Evolutionary conservation across 495 filamentous ascomycete genomes (phyloP), one percentile per base, ranked within the genome.

Genomic region (Talaromyces proteolyticus): DNA sequence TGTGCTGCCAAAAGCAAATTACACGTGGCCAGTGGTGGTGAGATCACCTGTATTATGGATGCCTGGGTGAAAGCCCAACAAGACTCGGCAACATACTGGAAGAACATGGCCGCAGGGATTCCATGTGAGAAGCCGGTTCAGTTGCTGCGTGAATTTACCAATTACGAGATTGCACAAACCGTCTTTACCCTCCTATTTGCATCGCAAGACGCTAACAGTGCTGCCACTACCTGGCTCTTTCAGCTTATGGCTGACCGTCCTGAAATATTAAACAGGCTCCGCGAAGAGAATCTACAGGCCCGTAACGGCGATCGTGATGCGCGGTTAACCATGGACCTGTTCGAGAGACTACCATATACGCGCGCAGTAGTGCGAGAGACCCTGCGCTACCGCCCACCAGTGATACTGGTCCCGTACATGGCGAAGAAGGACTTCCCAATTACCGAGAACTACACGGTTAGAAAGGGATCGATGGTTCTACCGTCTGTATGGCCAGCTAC

Each of bases 131-230:
- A 95, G 80, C 91, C 91, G 24, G 67, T 80, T 10, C 84, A 82
- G 63, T 65, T 95, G 17, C 78, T 97, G 41, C 86, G 91, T 58
- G 79, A 87, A 29, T 98, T 98, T 69, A 83, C 81, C 67, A 86
- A 98, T 59, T 89, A 82, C 53, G 93, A 98, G 67, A 96, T 98
- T 62, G 76, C 90, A 47, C 89, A 93, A 76, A 97, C 94, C 7
- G 58, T 98, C 54, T 95, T 97, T 74, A 96, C 93, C 49, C 96
- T 98, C 79, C 77, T 98, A 46, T 98, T 98, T 70, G 93, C 94
- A 42, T 95, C 90, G 25, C 93, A 98, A 70, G 93, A 98, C 66
- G 93, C 93, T 47, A 95, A 94, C 49, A 91, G 86, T 66, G 91
- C 88, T 51, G 94, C 94, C 48, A 79, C 78, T 53, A 96, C 91